Conservation (phyloP, 352 stramenopile species). For the Pythium rhizo-oryzae region DNA sequence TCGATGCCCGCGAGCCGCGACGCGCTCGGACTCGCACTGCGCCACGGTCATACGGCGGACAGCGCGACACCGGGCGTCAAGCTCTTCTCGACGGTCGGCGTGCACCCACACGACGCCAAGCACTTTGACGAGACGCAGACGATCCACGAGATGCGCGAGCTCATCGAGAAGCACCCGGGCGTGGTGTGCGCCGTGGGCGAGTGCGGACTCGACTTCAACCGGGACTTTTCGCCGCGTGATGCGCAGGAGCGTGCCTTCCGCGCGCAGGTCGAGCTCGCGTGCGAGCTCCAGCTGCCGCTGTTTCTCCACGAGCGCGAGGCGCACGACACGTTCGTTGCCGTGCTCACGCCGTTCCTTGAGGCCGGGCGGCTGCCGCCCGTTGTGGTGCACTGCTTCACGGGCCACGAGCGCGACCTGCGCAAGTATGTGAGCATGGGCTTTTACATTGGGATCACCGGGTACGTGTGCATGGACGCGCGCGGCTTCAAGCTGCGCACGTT, state of each 20-base stretch:
- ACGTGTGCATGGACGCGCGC: constrained; percentile 63
- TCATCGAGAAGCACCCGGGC: constrained; percentile 43
- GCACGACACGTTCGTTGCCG: constrained; percentile 49
- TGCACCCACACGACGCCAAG: constrained; percentile 94
- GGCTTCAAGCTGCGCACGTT: constrained; percentile 51
- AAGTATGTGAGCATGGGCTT: constrained; percentile 68
- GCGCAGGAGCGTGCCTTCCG: constrained; percentile 88
- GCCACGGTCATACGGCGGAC: constrained; percentile 4
- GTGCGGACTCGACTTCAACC: constrained; percentile 96
- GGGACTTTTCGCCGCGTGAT: constrained; percentile 92
- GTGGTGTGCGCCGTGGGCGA: constrained; percentile 93
- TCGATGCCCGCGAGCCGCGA: constrained; percentile 44
- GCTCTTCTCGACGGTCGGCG: constrained; percentile 90
- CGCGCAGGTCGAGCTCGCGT: constrained; percentile 88
- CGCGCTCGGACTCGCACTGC: constrained; percentile 44
- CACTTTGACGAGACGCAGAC: constrained; percentile 60
- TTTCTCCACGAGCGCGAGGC: constrained; percentile 93
- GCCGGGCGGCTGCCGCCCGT: constrained; percentile 43
- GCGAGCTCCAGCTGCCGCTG: constrained; percentile 84
- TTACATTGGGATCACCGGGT: constrained; percentile 77
- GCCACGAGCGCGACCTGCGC: constrained; percentile 46
- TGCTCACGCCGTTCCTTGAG: constrained; percentile 57
- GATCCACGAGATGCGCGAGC: constrained; percentile 41
- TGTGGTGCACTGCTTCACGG: constrained; percentile 81
- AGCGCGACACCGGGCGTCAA: constrained; percentile 24